Evolutionary conservation across 768 basidiomycete genomes (phyloP), one percentile per base, ranked within the genome.

Genomic region (Russula ochroleuca): DNA sequence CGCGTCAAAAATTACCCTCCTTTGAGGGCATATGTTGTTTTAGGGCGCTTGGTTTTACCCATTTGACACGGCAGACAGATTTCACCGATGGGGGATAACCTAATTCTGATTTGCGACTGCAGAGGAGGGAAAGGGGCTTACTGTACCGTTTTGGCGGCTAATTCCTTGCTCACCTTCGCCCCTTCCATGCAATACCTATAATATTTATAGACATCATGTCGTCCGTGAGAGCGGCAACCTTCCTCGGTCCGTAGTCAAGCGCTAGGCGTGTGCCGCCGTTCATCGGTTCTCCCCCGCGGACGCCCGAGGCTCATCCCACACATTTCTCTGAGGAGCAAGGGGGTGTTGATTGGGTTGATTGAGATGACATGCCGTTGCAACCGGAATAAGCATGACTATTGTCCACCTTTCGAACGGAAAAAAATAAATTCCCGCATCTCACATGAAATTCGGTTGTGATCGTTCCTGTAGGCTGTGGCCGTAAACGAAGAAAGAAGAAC

Each of bases 201-300:
- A 47, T 55, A 49, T 31, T 33, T 40, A 48, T 48, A 33, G 53
- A 62, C 55, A 47, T 63, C 49, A 37, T 19, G 38, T 57, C 37
- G 33, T 52, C 56, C 19, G 41, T 31, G 62, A 43, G 55, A 41
- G 41, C 25, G 25, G 28, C 25, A 14, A 33, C 51, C n/a, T 45
- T 43, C 41, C 40, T 49, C 21, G 28, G 49, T 51, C 40, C 58
- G 58, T 59, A n/a, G 38, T 21, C 40, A 38, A 43, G 49, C 50
- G 59, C 40, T 59, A 40, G 33, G 50, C 51, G 50, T 7, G 21
- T 31, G 59, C 7, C 31, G 23, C 41, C 33, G 35, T 54, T 54
- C 43, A 54, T 45, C 49, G 31, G 35, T 61, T 35, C 31, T 45
- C 21, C 40, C 49, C 43, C 35, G 43, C 43, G 21, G 60, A 53